Evolutionary conservation across 192 early-diverging fungal genomes (phyloP).

Genomic region (Podila horticola): DNA sequence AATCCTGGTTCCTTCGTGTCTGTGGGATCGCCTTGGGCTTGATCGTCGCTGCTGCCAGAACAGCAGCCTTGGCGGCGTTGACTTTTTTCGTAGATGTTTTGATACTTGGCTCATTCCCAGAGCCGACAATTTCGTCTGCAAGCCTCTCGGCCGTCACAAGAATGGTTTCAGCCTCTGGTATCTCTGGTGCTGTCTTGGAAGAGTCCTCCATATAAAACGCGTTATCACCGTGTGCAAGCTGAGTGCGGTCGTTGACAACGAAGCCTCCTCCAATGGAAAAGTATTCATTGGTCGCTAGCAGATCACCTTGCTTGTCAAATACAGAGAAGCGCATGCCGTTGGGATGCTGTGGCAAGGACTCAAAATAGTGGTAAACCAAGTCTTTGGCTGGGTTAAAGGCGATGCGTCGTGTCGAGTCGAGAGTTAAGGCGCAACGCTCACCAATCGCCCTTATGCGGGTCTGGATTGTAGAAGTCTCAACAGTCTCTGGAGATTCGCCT

Average conservation of each 20-base stretch:
- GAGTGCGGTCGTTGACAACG: conserved; percentile 91
- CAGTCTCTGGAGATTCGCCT: conserved; percentile 84
- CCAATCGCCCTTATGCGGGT: conserved; percentile 80
- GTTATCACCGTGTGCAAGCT: conserved; percentile 74
- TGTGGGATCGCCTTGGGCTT: conserved; percentile 44
- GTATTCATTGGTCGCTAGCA: conserved; percentile 92
- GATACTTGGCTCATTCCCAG: too few relatives aligned
- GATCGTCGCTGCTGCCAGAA: conserved; percentile 19
- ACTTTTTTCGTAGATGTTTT: too few relatives aligned
- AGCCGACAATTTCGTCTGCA: too few relatives aligned
- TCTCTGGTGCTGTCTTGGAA: conserved; percentile 3
- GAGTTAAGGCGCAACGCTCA: conserved; percentile 69
- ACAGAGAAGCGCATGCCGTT: conserved; percentile 96
- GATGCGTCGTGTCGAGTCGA: conserved; percentile 81
- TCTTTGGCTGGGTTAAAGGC: conserved; percentile 85
- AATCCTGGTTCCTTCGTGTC: conserved; percentile 71
- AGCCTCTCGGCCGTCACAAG: too few relatives aligned
- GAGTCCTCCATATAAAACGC: conserved; percentile 59
- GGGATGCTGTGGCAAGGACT: conserved; percentile 91
- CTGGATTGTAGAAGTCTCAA: conserved; percentile 84
- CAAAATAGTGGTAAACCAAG: conserved; percentile 86
- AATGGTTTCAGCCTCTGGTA: too few relatives aligned
- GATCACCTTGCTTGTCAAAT: conserved; percentile 81
- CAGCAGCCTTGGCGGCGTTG: too few relatives aligned
- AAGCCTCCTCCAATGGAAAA: conserved; percentile 97